phyloP scores from a whole-genome alignment of 2,329 filamentous ascomycete genomes.

The Epicoccum sorghinum region DNA sequence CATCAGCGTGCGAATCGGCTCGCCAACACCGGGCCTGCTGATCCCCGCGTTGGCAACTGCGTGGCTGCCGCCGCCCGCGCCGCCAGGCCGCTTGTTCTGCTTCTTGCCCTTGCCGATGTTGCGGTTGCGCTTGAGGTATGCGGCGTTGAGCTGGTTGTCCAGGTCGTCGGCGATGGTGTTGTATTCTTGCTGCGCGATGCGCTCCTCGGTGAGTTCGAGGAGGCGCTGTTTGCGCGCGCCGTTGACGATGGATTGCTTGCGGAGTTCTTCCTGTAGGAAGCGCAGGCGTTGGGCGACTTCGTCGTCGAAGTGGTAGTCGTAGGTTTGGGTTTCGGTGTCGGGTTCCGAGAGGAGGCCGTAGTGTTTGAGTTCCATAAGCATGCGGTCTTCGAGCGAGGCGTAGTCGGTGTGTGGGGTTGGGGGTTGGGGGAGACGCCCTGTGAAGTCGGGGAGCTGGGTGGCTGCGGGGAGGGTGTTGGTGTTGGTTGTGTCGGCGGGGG shows the following conservation, averaged over 20 bases:
- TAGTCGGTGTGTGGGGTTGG: slow-evolving; percentile 82
- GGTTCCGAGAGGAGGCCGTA: slow-evolving; percentile 84
- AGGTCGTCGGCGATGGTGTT: slow-evolving; percentile 96
- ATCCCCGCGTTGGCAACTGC: slow-evolving; percentile 47
- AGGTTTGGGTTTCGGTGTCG: slow-evolving; percentile 72
- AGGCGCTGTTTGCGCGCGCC: slow-evolving; percentile 88
- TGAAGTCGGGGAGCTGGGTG: slow-evolving; percentile 78
- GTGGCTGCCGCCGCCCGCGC: slow-evolving; percentile 74
- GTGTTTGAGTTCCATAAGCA: slow-evolving; percentile 88
- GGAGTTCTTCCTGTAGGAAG: slow-evolving; percentile 80
- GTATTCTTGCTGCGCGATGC: slow-evolving; percentile 96
- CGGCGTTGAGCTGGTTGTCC: slow-evolving; percentile 90
- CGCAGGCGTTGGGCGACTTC: slow-evolving; percentile 90
- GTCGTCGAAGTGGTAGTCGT: slow-evolving; percentile 89
- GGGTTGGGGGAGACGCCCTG: slow-evolving; percentile 78
- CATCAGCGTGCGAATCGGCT: slow-evolving; percentile 90
- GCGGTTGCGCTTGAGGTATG: slow-evolving; percentile 93
- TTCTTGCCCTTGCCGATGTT: slow-evolving; percentile 95
- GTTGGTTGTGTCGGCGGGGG: slow-evolving; percentile 44
- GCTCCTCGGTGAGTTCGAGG: slow-evolving; percentile 84
- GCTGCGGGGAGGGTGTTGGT: slow-evolving; percentile 65
- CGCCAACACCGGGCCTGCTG: slow-evolving; percentile 71
- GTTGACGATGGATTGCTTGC: slow-evolving; percentile 84
- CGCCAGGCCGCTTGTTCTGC: slow-evolving; percentile 76
- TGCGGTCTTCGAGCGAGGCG: slow-evolving; percentile 82